These are phyloP conservation scores for Apiospora sp. DNA, from an alignment of 2,329 filamentous ascomycete species.

Conservation along the genomic window DNA sequence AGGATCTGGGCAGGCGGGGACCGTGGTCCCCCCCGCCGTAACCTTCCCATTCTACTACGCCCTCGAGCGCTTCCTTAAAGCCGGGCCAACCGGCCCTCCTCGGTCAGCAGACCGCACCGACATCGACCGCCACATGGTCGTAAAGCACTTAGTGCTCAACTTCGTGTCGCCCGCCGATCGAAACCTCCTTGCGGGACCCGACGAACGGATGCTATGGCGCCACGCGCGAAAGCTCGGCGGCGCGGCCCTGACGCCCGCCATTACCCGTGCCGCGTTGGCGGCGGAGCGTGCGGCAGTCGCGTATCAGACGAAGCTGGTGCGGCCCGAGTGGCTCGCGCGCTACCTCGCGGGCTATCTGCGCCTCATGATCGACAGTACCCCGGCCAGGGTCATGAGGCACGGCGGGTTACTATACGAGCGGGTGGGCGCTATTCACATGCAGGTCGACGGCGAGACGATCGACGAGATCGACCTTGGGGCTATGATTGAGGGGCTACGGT, in stretches of 20 bases:
- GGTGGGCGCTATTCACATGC: not conserved
- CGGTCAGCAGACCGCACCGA: not conserved
- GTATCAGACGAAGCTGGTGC: not conserved
- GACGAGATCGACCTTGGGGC: not conserved
- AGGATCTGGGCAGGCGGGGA: not conserved
- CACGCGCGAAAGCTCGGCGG: too few relatives aligned
- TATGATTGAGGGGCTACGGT: not conserved
- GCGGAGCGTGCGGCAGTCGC: not conserved
- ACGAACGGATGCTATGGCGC: not conserved
- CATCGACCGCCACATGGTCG: not conserved
- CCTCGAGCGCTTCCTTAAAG: not conserved
- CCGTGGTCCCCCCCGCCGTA: not conserved
- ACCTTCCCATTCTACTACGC: not conserved
- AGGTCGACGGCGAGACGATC: not conserved
- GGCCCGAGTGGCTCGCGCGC: not conserved
- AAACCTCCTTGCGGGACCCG: not conserved
- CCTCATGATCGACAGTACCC: not conserved
- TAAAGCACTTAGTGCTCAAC: not conserved
- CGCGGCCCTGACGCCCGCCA: not conserved
- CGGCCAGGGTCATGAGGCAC: not conserved
- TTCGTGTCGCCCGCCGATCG: not conserved
- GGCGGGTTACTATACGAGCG: not conserved
- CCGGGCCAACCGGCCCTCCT: not conserved
- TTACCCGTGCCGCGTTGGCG: not conserved
- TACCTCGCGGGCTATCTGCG: not conserved